Evolutionary conservation across 1,284 basidiomycete genomes (phyloP).

Genomic region (Ustilago trichophora): DNA sequence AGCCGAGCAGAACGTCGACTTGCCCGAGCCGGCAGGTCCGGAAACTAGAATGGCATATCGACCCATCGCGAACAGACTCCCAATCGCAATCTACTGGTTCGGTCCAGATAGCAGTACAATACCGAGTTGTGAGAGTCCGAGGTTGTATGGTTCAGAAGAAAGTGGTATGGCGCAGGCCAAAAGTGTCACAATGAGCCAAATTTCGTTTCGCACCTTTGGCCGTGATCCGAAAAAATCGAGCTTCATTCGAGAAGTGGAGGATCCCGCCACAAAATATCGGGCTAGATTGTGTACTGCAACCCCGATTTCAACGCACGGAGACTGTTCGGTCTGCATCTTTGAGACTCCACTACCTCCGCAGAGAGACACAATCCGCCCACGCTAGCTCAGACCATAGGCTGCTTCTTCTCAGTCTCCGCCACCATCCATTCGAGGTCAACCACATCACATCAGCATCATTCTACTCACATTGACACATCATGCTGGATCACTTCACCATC

Average conservation of each 20-base stretch:
- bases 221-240: conserved; percentile 10
- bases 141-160: background rate
- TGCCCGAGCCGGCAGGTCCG: conserved; percentile 95
- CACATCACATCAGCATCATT: conserved; percentile 1
- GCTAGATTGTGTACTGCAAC: rapidly evolving
- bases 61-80: conserved; percentile 29
- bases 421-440: conserved; percentile 4
- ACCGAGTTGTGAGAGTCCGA: no score
- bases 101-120: no score
- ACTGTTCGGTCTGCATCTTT: conserved; percentile 14
- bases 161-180: background rate
- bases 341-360: conserved; percentile 7
- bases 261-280: no score
- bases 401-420: conserved; percentile 1
- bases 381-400: background rate
- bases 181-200: background rate
- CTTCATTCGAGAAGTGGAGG: conserved; percentile 16
- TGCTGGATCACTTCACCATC: conserved; percentile 60
- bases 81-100: no score
- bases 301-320: conserved; percentile 12
- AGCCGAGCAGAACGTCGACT: conserved; percentile 90
- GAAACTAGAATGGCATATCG: conserved; percentile 66
- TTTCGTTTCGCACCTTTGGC: background rate
- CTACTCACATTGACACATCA: conserved; percentile 7
- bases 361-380: conserved; percentile 4